Percentiles rank a stretch among this genome's conserved stretches.
Conservation (phyloP, 805 yeast genomes). For the Grigorovia jiainica region DNA sequence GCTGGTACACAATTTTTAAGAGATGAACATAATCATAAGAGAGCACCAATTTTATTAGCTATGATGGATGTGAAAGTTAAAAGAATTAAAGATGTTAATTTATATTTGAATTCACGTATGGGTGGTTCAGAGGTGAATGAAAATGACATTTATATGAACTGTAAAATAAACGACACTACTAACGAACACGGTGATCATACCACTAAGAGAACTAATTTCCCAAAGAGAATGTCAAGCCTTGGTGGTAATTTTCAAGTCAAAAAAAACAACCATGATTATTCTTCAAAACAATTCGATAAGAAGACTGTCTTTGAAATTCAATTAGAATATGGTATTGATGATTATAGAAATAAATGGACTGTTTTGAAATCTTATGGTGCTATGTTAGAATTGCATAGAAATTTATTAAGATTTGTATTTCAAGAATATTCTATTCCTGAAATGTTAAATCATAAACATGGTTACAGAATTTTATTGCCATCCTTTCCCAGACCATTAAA, state of each 20-base stretch:
- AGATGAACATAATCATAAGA: constrained; percentile 65
- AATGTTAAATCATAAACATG: constrained; percentile 16
- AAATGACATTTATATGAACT: neutral
- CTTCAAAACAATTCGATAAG: constrained; percentile 24
- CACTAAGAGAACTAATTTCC: neutral
- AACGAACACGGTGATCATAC: neutral
- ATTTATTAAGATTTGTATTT: constrained; percentile 36
- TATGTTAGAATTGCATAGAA: constrained; percentile 58
- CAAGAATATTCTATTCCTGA: constrained; percentile 31
- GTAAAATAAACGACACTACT: neutral
- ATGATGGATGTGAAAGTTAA: constrained; percentile 56
- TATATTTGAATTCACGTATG: constrained; percentile 2
- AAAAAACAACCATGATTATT: constrained; percentile 30
- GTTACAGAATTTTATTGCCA: constrained; percentile 20
- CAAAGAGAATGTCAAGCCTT: neutral
- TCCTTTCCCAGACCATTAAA: constrained; percentile 18
- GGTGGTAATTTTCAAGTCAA: neutral
- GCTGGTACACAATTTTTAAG: constrained; percentile 64
- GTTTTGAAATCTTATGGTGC: constrained; percentile 66
- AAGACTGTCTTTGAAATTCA: constrained; percentile 43
- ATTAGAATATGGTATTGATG: constrained; percentile 85
- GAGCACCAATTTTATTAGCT: constrained; percentile 76
- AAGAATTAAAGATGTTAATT: constrained; percentile 29
- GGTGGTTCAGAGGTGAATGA: neutral
- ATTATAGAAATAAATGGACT: constrained; percentile 69